Base-by-base conservation (phyloP, 768 basidiomycete species). In the Coprinopsis sp. region DNA sequence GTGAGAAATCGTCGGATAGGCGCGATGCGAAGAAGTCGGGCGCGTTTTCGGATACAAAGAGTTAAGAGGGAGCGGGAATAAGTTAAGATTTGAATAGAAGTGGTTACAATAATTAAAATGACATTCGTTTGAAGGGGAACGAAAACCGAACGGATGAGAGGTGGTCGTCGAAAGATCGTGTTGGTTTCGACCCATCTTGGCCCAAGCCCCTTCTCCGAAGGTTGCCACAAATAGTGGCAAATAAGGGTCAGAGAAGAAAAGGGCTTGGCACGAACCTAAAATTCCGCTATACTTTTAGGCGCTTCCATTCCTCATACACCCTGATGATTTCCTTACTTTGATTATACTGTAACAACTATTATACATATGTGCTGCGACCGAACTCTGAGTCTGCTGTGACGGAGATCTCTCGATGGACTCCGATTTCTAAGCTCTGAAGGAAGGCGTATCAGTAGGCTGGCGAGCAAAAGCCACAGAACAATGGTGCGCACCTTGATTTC, bases 341-440 rank as follows among this genome's bases (percentile, higher is more conserved):
- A n/a, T n/a, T n/a, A n/a, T n/a, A n/a, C n/a, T n/a, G n/a, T n/a
- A n/a, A n/a, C n/a, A n/a, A n/a, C n/a, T n/a, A n/a, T n/a, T n/a
- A 39, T 6, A 6, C 10, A 11, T 39, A 8, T 23, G 10, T 19
- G 19, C 10, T 22, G 25, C 40, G 37, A 39, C 60, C 55, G 24
- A 58, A 22, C 40, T n/a, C n/a, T n/a, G n/a, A n/a, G n/a, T 68
- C 65, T 5, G 48, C 50, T 4, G 58, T 44, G 7, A 68, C 55
- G 23, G 63, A 63, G n/a, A 66, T 52, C 39, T 65, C 62, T 50
- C 60, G 59, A 33, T 47, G 62, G 5, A 67, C 51, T 37, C 57
- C 65, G 37, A 68, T 62, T 47, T 65, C 60, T 33, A 66, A 37
- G 44, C 61, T 62, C 65, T 67, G 39, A 10, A 29, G 16, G 21